Evolutionary conservation across 2,329 filamentous ascomycete species (phyloP), one percentile per base, ranked within the genome.

Genomic region (Aspergillus jensenii): DNA sequence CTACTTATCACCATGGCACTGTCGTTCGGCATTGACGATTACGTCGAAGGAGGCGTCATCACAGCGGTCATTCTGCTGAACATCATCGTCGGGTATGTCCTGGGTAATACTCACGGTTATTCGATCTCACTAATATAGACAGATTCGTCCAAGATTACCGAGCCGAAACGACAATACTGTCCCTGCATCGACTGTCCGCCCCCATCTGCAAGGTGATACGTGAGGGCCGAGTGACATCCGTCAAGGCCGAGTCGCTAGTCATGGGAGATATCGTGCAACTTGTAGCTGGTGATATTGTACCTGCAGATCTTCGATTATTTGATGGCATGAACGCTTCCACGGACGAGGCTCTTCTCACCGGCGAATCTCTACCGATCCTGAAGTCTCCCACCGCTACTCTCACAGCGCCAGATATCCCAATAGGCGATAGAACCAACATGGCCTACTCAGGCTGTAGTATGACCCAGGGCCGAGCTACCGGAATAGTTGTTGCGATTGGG

Each of bases 1-100:
- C 85, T 92, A 65, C 80, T 91, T 64, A 85, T 90, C 68, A 89
- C 89, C 68, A 90, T 90, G 85, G 86, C 84, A 58, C 77, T 83
- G 47, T 81, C 80, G 61, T 82, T 81, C 66, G 82, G 81, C 43
- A 82, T 84, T 40, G 71, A 78, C 41, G 82, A 84, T 66, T 85
- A 79, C 61, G 80, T 86, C 55, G 83, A 86, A 73, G 83, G 82
- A 25, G 82, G 80, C 55, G 84, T 86, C 56, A 83, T 86, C 58
- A 80, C 80, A 3, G 83, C 81, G 19, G 82, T 86, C 65, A 85
- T 86, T 59, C 66, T 84, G 12, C 73, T 85, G 50, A 86, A 86
- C 66, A 79, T 85, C 43, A 64, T 80, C 7, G 82, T 86, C 56
- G 84, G 83, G 72, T 74, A 62, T 51, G 68, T 4, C 19, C 14